Percentiles rank a stretch among this genome's conserved stretches.
phyloP scores from a whole-genome alignment of 129 eudicot genomes.

The Dittrichia graveolens region DNA sequence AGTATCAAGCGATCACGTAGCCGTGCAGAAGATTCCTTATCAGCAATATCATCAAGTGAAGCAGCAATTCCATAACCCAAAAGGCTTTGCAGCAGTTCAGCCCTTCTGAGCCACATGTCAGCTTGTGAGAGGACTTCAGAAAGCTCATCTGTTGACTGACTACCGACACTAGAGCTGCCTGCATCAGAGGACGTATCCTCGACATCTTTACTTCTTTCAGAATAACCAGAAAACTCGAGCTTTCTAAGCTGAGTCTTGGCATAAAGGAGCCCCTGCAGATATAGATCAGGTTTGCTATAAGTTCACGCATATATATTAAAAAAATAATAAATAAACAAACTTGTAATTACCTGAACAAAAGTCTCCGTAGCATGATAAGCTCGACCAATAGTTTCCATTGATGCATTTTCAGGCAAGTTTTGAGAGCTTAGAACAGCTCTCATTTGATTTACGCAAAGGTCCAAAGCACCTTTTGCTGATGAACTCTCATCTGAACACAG shows the following conservation, averaged over 20 bases:
- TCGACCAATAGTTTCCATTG: constrained; percentile 95
- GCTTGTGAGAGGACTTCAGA: constrained; percentile 81
- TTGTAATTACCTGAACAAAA: constrained; percentile 72
- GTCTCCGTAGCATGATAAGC: constrained; percentile 98
- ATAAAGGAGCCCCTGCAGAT: constrained; percentile 70
- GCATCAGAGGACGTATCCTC: constrained; percentile 95
- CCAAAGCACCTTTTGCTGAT: constrained; percentile 91
- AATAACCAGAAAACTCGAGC: constrained; percentile 63
- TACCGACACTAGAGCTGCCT: constrained; percentile 88
- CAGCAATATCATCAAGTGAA: constrained; percentile 97
- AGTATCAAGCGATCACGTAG: constrained; percentile 81
- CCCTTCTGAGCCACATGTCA: constrained; percentile 88
- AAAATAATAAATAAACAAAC: neutral
- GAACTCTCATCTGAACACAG: constrained; percentile 81
- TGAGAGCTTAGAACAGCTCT: constrained; percentile 67
- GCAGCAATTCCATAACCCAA: constrained; percentile 96
- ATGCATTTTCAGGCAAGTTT: constrained; percentile 82
- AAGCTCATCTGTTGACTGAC: constrained; percentile 80
- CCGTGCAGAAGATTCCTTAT: constrained; percentile 79
- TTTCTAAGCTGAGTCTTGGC: constrained; percentile 81
- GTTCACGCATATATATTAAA: constrained; percentile 4
- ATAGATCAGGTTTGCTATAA: constrained; percentile 18
- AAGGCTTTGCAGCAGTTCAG: constrained; percentile 95
- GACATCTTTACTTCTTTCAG: constrained; percentile 68
- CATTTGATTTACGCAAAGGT: constrained; percentile 88